Evolutionary conservation across 176 grass and related monocot genomes (phyloP), one percentile per base, ranked within the genome.

Genomic region (Saccharum officinarum): DNA sequence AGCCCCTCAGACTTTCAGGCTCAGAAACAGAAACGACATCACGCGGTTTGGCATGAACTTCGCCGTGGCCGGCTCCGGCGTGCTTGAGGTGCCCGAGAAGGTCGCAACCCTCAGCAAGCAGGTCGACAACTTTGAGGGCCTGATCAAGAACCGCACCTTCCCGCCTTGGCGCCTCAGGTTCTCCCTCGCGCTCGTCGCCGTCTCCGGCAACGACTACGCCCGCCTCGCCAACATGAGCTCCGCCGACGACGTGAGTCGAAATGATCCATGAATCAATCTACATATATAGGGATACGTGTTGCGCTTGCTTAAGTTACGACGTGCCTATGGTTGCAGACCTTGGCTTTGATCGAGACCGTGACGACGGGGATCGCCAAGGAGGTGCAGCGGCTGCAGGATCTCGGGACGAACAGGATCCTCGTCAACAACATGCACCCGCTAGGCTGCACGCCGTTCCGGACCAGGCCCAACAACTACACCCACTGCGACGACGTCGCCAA

Each of bases 1-100:
- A 37, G 84, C 50, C 9, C 84, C 84, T 63, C 76, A 54, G 63
- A 33, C 63, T 13, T 10, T 23, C 57, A 61, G 57, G 57, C 8
- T 25, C 22, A 25, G 57, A 25, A 23, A 61, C 54, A 57, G 20
- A 25, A 25, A 61, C 57, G 72, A 22, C 31, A 0, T 61, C 0
- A 23, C 6, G 4, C 22, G 57, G 8, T 62, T 62, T n/a, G 59
- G 59, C n/a, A 62, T 62, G 59, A 62, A 62, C 59, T 62, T 62
- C 59, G 23, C 59, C 59, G 59, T 62, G 22, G 59, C 59, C 10
- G 59, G 59, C 23, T 3, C 59, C 59, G 59, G 59, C 59, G 59
- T 62, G 59, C 59, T 62, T 10, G 59, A 62, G 59, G 59, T 62
- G 59, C 23, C 59, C 3, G 8, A 62, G 9, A 62, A 62, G 59